Conservation (phyloP, 2,329 filamentous ascomycete genomes). For the Claviceps africana region DNA sequence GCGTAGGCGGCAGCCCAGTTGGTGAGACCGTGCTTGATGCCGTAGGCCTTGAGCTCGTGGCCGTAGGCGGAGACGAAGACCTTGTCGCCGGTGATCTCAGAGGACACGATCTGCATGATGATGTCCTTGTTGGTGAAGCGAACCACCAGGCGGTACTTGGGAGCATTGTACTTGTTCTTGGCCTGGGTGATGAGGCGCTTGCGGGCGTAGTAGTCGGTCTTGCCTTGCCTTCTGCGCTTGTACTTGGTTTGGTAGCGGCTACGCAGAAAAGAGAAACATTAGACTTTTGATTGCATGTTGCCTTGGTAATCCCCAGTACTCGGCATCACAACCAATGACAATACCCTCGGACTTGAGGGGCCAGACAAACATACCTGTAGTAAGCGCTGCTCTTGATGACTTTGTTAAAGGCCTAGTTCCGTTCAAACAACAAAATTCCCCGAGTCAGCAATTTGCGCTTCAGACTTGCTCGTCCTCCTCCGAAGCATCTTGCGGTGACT, state of each 20-base stretch:
- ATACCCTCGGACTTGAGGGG: background rate
- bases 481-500: slow-evolving; percentile 99
- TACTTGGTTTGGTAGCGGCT: slow-evolving; percentile 99
- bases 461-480: slow-evolving; percentile 53
- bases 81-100: slow-evolving; percentile 96
- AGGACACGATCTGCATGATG: slow-evolving; percentile 92
- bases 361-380: slow-evolving; percentile 56
- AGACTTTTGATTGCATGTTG: background rate
- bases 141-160: slow-evolving; percentile 99
- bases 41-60: slow-evolving; percentile 96
- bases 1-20: slow-evolving; percentile 99
- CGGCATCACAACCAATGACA: background rate
- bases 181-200: slow-evolving; percentile 99
- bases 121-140: slow-evolving; percentile 99
- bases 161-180: slow-evolving; percentile 99
- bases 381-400: slow-evolving; percentile 94
- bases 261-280: slow-evolving; percentile 26
- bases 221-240: slow-evolving; percentile 87
- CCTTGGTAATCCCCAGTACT: background rate
- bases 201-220: slow-evolving; percentile 99
- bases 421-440: slow-evolving; percentile 25
- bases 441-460: slow-evolving; percentile 99
- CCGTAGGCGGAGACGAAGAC: slow-evolving; percentile 84
- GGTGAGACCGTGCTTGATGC: slow-evolving; percentile 95
- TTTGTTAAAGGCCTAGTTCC: slow-evolving; percentile 73